Percentiles rank a stretch among this genome's conserved stretches.
Conservation (phyloP, 129 eudicot genomes). For the Artemisia argyi region DNA sequence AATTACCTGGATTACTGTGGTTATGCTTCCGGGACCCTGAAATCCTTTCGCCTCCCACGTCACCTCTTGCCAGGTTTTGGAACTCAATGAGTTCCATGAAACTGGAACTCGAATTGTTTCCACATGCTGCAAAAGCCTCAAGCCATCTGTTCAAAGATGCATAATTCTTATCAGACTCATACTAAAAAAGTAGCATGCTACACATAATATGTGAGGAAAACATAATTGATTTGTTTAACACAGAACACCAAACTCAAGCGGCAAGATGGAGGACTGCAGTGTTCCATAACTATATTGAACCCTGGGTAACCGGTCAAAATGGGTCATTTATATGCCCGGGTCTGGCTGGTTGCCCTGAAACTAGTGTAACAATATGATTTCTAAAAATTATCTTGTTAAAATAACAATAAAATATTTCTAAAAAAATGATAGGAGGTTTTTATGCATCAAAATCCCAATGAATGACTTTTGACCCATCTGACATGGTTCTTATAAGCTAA, state of each 20-base stretch:
- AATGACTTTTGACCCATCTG: neutral
- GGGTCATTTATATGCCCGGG: neutral
- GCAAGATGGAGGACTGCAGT: neutral
- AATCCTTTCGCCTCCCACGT: constrained; percentile 74
- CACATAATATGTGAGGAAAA: neutral
- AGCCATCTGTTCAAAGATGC: constrained; percentile 50
- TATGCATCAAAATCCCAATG: neutral
- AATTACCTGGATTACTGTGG: constrained; percentile 68
- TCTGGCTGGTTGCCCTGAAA: neutral
- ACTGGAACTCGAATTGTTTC: constrained; percentile 70
- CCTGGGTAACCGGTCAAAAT: neutral
- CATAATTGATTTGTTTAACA: neutral
- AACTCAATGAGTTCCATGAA: constrained; percentile 55
- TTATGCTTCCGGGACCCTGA: constrained; percentile 67
- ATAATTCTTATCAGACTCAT: neutral
- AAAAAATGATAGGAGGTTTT: neutral
- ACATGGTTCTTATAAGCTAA: neutral
- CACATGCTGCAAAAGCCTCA: constrained; percentile 89
- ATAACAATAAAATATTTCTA: neutral
- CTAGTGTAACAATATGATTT: neutral
- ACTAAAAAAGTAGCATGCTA: neutral
- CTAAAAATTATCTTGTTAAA: neutral
- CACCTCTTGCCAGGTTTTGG: constrained; percentile 65
- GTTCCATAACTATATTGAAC: neutral
- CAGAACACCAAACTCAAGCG: neutral